phyloP scores from a whole-genome alignment of 805 yeast species.

The Yarrowia bubula region DNA sequence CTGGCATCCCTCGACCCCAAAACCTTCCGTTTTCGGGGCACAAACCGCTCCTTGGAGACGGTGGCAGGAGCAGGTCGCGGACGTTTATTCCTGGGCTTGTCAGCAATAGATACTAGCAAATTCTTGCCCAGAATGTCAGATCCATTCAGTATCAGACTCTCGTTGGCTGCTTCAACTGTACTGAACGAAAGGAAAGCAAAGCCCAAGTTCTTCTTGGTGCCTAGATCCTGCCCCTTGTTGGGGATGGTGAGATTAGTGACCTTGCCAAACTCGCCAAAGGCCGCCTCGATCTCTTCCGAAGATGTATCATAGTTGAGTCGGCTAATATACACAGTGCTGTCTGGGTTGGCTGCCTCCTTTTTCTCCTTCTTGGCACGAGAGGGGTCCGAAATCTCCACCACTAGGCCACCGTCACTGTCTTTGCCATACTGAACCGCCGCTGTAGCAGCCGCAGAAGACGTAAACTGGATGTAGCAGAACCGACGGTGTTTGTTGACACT shows the following conservation, averaged over 20 bases:
- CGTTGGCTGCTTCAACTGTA: constrained; percentile 7
- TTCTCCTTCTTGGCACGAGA: constrained; percentile 15
- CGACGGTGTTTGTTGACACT: constrained; percentile 14
- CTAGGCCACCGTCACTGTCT: neutral
- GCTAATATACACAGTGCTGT: constrained; percentile 3
- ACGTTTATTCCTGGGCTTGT: constrained; percentile 11
- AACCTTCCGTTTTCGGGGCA: constrained; percentile 19
- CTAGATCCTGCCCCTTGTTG: constrained; percentile 24
- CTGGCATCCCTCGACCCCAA: constrained; percentile 15
- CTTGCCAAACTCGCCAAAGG: constrained; percentile 11
- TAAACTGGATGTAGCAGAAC: constrained; percentile 21
- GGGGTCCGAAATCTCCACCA: constrained; percentile 19
- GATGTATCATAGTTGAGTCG: constrained; percentile 16
- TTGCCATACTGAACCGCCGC: constrained; percentile 12
- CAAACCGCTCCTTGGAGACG: constrained; percentile 9
- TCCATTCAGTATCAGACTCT: constrained; percentile 4
- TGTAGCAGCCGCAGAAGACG: neutral
- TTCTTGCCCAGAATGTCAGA: constrained; percentile 10
- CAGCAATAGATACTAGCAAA: constrained; percentile 8
- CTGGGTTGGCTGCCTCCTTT: constrained; percentile 5
- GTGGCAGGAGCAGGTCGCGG: neutral
- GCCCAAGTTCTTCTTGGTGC: constrained; percentile 23
- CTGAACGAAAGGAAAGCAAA: constrained; percentile 12
- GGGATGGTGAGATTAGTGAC: constrained; percentile 19
- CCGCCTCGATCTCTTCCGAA: neutral